Evolutionary conservation across 176 grass and related monocot species (phyloP), one percentile per base, ranked within the genome.

Genomic region (bread wheat (Triticum aestivum)): DNA sequence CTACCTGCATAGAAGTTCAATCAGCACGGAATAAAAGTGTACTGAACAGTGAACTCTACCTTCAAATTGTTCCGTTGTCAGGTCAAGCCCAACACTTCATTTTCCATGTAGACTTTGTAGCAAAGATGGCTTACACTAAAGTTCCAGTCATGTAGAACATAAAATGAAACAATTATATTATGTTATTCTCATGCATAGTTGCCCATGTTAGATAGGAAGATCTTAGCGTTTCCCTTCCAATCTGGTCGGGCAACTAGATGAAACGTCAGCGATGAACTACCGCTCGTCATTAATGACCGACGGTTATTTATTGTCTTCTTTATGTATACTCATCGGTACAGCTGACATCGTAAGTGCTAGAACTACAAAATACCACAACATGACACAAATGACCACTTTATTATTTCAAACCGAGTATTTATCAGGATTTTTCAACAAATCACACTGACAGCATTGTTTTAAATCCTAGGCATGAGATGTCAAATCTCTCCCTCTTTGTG

Each of bases 1-100:
- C 90, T 69, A 89, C 92, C 97, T 98, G 89, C 65, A 80, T 24
- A 86, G 6, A 26, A 79, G 64, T 73, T 73, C 39, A 78, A 80
- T 79, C 56, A 84, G 33, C 80, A 61, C 1, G 21, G 75, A 52
- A 14, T 27, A 79, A 33, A 69, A 49, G n/a, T 81, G 15, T 0
- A 29, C 8, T 61, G 9, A 82, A 20, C 9, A 66, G 11, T 67
- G 17, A 82, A 15, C 6, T 56, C 12, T 21, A 44, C 2, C 65
- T 65, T 87, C n/a, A 26, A 73, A 81, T 51, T 64, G 32, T 69
- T 81, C 24, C 26, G 29, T 6, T 73, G 69, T 4, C 15, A 44
- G 54, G 11, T 45, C 24, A 74, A 63, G 24, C 15, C 23, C 37
- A 75, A 44, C 41, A 32, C 15, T 61, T 61, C 34, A 67, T 32